Evolutionary conservation across 768 basidiomycete species (phyloP), one percentile per base, ranked within the genome.

Genomic region (Phylloporus scabripes): DNA sequence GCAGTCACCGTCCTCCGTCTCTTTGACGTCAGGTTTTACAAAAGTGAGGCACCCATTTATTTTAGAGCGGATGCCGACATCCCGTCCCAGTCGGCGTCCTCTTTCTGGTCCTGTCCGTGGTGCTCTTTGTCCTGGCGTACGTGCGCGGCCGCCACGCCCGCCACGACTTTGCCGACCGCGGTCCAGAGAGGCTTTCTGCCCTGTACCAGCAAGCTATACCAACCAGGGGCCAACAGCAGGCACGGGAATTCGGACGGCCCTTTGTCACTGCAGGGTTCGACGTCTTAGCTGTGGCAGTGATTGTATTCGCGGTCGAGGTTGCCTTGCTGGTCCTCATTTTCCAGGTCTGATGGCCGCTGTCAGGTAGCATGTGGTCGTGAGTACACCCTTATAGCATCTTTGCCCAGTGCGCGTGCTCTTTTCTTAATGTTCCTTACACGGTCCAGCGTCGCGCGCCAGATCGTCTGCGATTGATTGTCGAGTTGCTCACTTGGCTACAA

Each of bases 181-280:
- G 68, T 11, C 48, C 73, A 71, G 48, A 74, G 37, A 49, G 54
- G 26, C 44, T 56, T 43, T 41, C 47, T 10, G 59, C 65, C 11
- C 53, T 60, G 8, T 60, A 73, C 51, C 59, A 61, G 21, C 50
- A 55, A 7, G 76, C 77, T 5, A 68, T 80, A 5, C 70, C 73
- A 45, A 84, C 83, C 1, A 72, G 75, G 24, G 85, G 84, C 0
- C 81, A 84, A 57, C 76, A 82, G 49, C 71, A 73, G 26, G 74
- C 72, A 40, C 75, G 84, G 1, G 72, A 84, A 7, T 88, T 82
- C 59, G 91, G 90, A 0, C 73, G 85, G 11, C 86, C 87, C 1
- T 92, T 92, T 60, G 63, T 83, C 15, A 89, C 89, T 0, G 85
- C 88, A 6, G 91, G 91, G n/a, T 78, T 83, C 75, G 79, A 83